Base-by-base conservation (phyloP, 2,329 filamentous ascomycete genomes). In the Fonsecaea multimorphosa region DNA sequence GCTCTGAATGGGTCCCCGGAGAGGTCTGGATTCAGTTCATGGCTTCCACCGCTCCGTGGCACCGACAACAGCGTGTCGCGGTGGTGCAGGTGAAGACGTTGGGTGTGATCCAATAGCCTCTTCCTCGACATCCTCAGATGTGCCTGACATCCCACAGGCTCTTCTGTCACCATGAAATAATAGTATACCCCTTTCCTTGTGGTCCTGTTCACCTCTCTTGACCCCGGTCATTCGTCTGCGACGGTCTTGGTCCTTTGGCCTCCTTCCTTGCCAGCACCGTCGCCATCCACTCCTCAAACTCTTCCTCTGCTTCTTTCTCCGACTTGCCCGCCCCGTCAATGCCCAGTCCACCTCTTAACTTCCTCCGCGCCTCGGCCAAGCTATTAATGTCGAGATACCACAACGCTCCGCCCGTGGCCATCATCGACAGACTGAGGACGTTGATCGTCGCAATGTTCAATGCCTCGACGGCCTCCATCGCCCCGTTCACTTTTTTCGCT, bases 361-460 rank as follows among this genome's bases (percentile, higher is more conserved):
- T 85, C 82, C 68, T 75, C 73, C 85, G 80, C 75, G 92, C 78
- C 73, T 93, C 91, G 3, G 87, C 86, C 46, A 92, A 60, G 53
- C 82, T 84, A 74, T 87, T 87, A 38, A 98, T 86, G 76, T 97
- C 90, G 66, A 95, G 86, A 0, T 87, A 88, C 84, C 90, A 96
- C 68, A 91, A 82, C 11, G 89, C 77, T 0, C 90, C 92, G 2
- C 94, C 95, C 0, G 86, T 84, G 8, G 85, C 79, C 84, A 96
- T 87, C 76, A 97, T 87, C 0, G 85, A 89, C 57, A 95, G 86
- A 72, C 89, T 91, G 34, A 88, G 74, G 12, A 95, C 91, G 73
- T 97, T 97, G 72, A 97, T 84, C 0, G 93, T 97, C 0, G 94
- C 95, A 38, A 97, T 82, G 56, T 89, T 91, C 24, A 99, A 82